Percentiles rank a stretch among this genome's conserved stretches.
These are phyloP conservation scores for Phyllosticta capitalensis DNA, from an alignment of 2,329 filamentous ascomycete genomes.

Conservation along the genomic window DNA sequence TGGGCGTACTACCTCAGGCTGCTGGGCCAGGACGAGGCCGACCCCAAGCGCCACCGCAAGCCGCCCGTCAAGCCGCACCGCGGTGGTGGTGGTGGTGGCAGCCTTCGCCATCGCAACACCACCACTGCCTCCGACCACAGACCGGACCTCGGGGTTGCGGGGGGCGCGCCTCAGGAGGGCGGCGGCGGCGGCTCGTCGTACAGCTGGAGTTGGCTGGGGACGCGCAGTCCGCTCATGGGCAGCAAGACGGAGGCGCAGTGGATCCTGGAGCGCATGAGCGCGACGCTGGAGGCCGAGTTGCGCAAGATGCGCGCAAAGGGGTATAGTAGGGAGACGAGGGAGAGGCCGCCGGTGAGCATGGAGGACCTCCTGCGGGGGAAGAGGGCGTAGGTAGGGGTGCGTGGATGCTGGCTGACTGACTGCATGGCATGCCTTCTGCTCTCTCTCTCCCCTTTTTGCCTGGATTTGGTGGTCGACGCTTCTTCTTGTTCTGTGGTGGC, in stretches of 20 bases:
- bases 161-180: conserved; percentile 21
- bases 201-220: conserved; percentile 69
- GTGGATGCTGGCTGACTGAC: too few species aligned
- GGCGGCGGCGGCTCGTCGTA: conserved; percentile 31
- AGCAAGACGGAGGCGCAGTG: conserved; percentile 60
- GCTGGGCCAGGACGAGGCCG: conserved; percentile 31
- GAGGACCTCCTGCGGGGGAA: conserved; percentile 13
- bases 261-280: conserved; percentile 57
- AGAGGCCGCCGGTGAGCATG: conserved; percentile 27
- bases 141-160: conserved; percentile 15
- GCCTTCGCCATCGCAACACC: too few species aligned
- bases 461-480: too few species aligned
- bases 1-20: conserved; percentile 31
- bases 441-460: too few species aligned
- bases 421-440: too few species aligned
- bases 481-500: too few species aligned
- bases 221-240: conserved; percentile 60
- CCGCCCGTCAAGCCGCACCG: conserved; percentile 18
- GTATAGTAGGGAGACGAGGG: conserved; percentile 13
- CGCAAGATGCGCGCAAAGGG: conserved; percentile 19
- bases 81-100: conserved; percentile 10
- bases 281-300: conserved; percentile 40
- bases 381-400: too few species aligned
- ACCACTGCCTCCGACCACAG: conserved; percentile 10
- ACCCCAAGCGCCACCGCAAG: conserved; percentile 27